Conservation (phyloP, 169 alveolate species). For the Plasmodium inui region DNA sequence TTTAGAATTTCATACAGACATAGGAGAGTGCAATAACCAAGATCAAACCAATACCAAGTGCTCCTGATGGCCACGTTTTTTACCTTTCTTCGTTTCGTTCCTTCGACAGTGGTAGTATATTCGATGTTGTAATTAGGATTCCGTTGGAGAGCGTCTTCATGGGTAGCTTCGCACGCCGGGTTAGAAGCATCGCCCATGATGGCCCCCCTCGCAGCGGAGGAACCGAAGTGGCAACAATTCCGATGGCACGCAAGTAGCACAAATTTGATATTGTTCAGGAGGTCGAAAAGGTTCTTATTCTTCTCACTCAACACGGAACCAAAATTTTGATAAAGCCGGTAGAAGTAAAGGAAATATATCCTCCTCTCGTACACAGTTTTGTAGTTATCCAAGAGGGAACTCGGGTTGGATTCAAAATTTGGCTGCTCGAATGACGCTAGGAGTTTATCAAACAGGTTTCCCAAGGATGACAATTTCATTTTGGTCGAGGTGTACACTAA, state of each 20-base stretch:
- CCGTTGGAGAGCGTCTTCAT: neutral
- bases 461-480: conserved; percentile 28
- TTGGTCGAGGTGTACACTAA: conserved; percentile 47
- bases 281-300: conserved; percentile 42
- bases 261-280: conserved; percentile 46
- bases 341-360: conserved; percentile 40
- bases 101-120: neutral
- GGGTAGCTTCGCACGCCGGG: neutral
- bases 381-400: conserved; percentile 5
- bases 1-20: conserved; percentile 67
- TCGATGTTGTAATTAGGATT: neutral
- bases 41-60: conserved; percentile 72
- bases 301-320: conserved; percentile 34
- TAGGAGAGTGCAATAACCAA: conserved; percentile 50
- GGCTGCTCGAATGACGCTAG: conserved; percentile 24
- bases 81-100: neutral
- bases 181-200: neutral
- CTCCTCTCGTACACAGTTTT: conserved; percentile 45
- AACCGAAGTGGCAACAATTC: neutral
- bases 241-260: conserved; percentile 18
- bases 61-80: neutral
- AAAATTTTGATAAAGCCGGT: conserved; percentile 41
- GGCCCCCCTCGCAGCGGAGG: neutral
- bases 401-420: conserved; percentile 9
- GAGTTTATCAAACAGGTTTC: conserved; percentile 29